phyloP scores from a whole-genome alignment of 2,329 filamentous ascomycete genomes.

The Hymenoscyphus scutula region DNA sequence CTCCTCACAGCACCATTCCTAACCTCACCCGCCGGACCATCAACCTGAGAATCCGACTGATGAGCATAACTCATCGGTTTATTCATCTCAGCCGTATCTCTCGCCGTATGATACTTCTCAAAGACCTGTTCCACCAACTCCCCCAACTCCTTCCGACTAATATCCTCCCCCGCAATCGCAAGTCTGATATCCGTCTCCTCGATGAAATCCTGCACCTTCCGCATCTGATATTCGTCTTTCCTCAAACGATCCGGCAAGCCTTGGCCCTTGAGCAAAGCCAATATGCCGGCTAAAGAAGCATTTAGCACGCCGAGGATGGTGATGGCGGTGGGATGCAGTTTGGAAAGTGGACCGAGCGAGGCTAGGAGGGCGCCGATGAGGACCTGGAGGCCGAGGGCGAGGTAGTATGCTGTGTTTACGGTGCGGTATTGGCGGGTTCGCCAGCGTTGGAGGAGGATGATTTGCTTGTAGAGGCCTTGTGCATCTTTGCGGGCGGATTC shows the following conservation, averaged over 20 bases:
- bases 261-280: slow-evolving; percentile 54
- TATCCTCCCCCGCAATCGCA: slow-evolving; percentile 29
- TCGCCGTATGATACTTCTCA: slow-evolving; percentile 29
- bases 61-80: slow-evolving; percentile 29
- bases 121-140: slow-evolving; percentile 27
- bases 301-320: slow-evolving; percentile 61
- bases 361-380: slow-evolving; percentile 48
- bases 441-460: slow-evolving; percentile 37
- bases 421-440: slow-evolving; percentile 38
- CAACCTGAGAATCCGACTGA: slow-evolving; percentile 16
- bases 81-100: slow-evolving; percentile 33
- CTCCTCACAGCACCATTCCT: slow-evolving; percentile 6
- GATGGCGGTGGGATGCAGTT: slow-evolving; percentile 50
- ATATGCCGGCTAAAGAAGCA: slow-evolving; percentile 59
- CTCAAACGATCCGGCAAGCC: slow-evolving; percentile 48
- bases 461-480: slow-evolving; percentile 40
- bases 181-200: slow-evolving; percentile 51
- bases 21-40: background rate
- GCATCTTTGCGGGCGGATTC: slow-evolving; percentile 22
- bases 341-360: slow-evolving; percentile 44
- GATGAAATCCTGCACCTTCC: slow-evolving; percentile 51
- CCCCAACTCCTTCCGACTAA: slow-evolving; percentile 25
- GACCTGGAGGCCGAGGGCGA: slow-evolving; percentile 45
- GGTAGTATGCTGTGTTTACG: slow-evolving; percentile 42
- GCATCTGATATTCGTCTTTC: slow-evolving; percentile 47